phyloP scores from a whole-genome alignment of 1,139 yeast genomes.

The Candida labiduridarum region DNA sequence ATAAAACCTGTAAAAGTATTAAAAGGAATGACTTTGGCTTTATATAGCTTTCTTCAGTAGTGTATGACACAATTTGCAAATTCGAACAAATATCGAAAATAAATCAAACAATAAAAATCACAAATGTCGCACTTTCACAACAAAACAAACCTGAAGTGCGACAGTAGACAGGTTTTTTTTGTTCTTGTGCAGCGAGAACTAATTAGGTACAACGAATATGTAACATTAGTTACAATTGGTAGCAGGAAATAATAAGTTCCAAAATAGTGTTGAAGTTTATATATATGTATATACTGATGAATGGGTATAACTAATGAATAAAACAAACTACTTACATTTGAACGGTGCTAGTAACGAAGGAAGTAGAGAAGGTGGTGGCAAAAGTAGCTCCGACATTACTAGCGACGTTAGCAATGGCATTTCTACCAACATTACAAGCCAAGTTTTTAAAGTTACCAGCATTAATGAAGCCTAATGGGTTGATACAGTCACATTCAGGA shows the following conservation, averaged over 20 bases:
- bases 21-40: too few species aligned
- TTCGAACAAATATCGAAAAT: too few species aligned
- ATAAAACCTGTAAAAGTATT: too few species aligned
- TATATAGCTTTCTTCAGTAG: too few species aligned
- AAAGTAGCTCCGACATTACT: background rate
- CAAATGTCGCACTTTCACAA: too few species aligned
- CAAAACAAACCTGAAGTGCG: too few species aligned
- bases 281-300: background rate
- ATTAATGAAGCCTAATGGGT: slow-evolving; percentile 2
- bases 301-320: background rate
- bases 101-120: too few species aligned
- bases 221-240: too few species aligned
- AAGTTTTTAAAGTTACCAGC: slow-evolving; percentile 1
- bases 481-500: slow-evolving; percentile 6
- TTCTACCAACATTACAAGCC: slow-evolving; percentile 2
- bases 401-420: background rate
- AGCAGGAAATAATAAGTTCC: too few species aligned
- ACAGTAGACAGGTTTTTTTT: too few species aligned
- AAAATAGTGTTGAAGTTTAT: background rate
- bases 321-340: background rate
- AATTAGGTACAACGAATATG: too few species aligned
- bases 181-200: background rate
- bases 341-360: background rate
- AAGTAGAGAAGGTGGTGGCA: background rate
- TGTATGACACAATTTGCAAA: too few species aligned